Evolutionary conservation across 805 yeast species (phyloP).

Genomic region (Metschnikowia orientalis): DNA sequence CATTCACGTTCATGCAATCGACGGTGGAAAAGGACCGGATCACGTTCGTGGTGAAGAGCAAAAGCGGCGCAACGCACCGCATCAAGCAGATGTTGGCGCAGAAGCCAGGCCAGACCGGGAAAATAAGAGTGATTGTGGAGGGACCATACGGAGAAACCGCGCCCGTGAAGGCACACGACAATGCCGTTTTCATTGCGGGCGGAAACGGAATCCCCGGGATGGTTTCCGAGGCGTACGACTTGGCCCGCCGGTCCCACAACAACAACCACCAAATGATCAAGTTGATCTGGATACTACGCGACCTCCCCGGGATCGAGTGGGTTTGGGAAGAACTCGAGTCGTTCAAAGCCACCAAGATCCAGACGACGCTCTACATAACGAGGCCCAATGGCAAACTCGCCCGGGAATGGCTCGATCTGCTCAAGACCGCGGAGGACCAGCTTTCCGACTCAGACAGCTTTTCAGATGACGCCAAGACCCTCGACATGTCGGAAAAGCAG

Average conservation of each 20-base stretch:
- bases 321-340: constrained; percentile 14
- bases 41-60: constrained; percentile 33
- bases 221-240: constrained; percentile 35
- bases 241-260: constrained; percentile 21
- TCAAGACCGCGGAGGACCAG: constrained; percentile 5
- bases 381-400: constrained; percentile 8
- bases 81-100: constrained; percentile 25
- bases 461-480: constrained; percentile 7
- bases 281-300: constrained; percentile 18
- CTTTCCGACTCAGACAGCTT: constrained; percentile 6
- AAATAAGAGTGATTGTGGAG: constrained; percentile 42
- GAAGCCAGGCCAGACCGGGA: constrained; percentile 27
- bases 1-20: constrained; percentile 32
- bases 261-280: constrained; percentile 14
- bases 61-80: constrained; percentile 36
- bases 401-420: constrained; percentile 7
- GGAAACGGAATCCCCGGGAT: constrained; percentile 75
- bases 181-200: constrained; percentile 61
- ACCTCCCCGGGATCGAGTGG: constrained; percentile 12
- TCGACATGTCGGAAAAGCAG: constrained; percentile 5
- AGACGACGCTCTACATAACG: constrained; percentile 15
- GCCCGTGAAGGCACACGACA: constrained; percentile 46
- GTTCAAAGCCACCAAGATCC: constrained; percentile 9
- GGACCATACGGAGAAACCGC: constrained; percentile 68
- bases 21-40: constrained; percentile 18